phyloP scores from a whole-genome alignment of 2,329 filamentous ascomycete genomes.

The Fusarium annulatum region DNA sequence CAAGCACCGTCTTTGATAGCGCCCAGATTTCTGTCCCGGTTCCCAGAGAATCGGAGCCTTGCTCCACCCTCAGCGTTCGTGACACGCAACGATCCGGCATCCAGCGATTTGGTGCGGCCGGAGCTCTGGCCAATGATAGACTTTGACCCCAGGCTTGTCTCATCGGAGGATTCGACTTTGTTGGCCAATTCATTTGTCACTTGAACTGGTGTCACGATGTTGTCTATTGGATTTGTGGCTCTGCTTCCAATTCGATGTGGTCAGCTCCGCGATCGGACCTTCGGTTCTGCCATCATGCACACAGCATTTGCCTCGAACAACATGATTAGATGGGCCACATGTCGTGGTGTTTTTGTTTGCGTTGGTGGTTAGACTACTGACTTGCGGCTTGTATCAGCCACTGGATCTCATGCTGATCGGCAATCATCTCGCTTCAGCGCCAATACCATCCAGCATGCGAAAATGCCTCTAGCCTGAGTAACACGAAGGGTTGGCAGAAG shows the following conservation, averaged over 20 bases:
- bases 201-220: conserved; percentile 22
- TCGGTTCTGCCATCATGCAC: background rate
- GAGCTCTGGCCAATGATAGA: conserved; percentile 24
- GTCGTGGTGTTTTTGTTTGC: background rate
- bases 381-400: conserved; percentile 11
- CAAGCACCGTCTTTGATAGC: conserved; percentile 39
- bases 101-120: conserved; percentile 37
- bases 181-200: conserved; percentile 25
- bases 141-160: conserved; percentile 29
- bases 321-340: background rate
- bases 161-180: conserved; percentile 23
- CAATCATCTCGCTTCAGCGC: conserved; percentile 10
- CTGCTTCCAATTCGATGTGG: conserved; percentile 2
- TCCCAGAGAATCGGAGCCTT: conserved; percentile 50
- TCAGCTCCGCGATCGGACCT: conserved; percentile 32
- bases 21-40: conserved; percentile 42
- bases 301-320: background rate
- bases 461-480: background rate
- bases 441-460: conserved; percentile 13
- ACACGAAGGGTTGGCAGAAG: conserved; percentile 16
- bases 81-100: conserved; percentile 43
- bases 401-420: conserved; percentile 8
- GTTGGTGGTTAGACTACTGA: background rate
- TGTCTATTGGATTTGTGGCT: background rate
- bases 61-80: conserved; percentile 47